Conservation (phyloP, 1,284 basidiomycete species). For the Caloboletus inedulis region DNA sequence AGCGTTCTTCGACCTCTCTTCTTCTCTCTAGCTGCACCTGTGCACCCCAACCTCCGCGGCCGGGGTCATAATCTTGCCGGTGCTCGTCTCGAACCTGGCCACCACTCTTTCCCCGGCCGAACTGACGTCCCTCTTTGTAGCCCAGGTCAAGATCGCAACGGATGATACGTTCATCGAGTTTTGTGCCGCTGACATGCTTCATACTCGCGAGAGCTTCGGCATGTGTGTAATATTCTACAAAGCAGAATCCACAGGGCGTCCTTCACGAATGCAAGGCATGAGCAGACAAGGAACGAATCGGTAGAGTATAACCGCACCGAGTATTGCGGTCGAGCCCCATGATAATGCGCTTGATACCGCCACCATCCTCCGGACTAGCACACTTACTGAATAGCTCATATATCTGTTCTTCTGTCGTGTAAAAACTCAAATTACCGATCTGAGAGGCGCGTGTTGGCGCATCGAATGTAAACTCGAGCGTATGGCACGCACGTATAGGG, state of each 20-base stretch:
- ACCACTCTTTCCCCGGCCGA: constrained; percentile 94
- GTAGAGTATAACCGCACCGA: constrained; percentile 50
- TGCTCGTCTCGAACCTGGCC: constrained; percentile 97
- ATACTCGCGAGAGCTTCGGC: constrained; percentile 91
- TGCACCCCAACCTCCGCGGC: constrained; percentile 94
- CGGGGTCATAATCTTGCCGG: constrained; percentile 94
- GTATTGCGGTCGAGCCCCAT: constrained; percentile 98
- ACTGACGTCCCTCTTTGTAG: constrained; percentile 96
- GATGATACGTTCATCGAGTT: constrained; percentile 98
- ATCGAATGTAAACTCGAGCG: not conserved
- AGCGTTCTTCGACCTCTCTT: constrained; percentile 85
- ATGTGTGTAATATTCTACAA: constrained; percentile 98
- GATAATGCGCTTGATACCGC: constrained; percentile 97
- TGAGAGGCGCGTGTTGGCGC: constrained; percentile 35
- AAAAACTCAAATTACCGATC: constrained; percentile 97
- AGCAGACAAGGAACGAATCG: constrained; percentile 1
- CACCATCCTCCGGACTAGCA: constrained; percentile 84
- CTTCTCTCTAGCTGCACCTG: constrained; percentile 83
- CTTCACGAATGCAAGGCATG: constrained; percentile 40
- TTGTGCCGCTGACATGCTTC: constrained; percentile 94
- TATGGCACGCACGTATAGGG: constrained; percentile 62
- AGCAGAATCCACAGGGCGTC: constrained; percentile 99
- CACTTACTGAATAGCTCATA: constrained; percentile 97
- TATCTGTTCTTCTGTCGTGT: constrained; percentile 99
- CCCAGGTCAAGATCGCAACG: constrained; percentile 98